A percentile compares a stretch with the other conserved stretches of the same genome.
These are phyloP conservation scores for Chamaecrista fasciculata DNA, from an alignment of 306 rosid genomes.

Conservation along the genomic window DNA sequence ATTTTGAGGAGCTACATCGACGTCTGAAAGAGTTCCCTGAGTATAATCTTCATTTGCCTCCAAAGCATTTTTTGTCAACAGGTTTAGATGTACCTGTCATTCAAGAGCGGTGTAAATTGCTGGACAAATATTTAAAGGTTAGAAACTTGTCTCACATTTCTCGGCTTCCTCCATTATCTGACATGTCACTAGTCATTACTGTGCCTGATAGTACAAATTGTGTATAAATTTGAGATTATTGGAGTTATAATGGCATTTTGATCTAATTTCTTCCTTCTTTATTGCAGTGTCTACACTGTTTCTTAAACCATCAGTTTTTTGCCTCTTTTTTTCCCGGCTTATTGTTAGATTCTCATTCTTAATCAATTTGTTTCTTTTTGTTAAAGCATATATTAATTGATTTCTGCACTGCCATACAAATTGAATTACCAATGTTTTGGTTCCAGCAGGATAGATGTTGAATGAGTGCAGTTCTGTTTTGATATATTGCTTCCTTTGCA, in stretches of 20 bases:
- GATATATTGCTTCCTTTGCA: slow-evolving; percentile 25
- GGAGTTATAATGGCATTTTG: not conserved
- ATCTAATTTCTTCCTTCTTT: slow-evolving; percentile 15
- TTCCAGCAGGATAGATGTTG: slow-evolving; percentile 23
- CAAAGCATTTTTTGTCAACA: slow-evolving; percentile 91
- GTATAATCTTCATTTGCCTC: slow-evolving; percentile 94
- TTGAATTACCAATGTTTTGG: slow-evolving; percentile 16
- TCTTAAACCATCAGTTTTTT: slow-evolving; percentile 12
- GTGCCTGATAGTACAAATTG: not conserved
- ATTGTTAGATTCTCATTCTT: slow-evolving; percentile 22
- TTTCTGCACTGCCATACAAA: slow-evolving; percentile 15
- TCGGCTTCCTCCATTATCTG: slow-evolving; percentile 17
- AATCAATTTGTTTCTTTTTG: slow-evolving; percentile 1
- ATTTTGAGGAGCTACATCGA: slow-evolving; percentile 98
- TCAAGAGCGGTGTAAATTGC: slow-evolving; percentile 81
- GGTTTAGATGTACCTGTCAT: slow-evolving; percentile 87
- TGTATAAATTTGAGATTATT: not conserved
- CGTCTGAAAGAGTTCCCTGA: slow-evolving; percentile 87
- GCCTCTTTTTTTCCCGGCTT: slow-evolving; percentile 11
- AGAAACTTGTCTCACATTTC: slow-evolving; percentile 22
- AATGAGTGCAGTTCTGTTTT: slow-evolving; percentile 26
- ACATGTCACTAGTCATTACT: not conserved
- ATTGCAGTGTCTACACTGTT: slow-evolving; percentile 11
- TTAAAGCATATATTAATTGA: slow-evolving; percentile 9
- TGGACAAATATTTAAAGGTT: slow-evolving; percentile 90